Conservation (phyloP, 768 basidiomycete species). For the Lepiota venenata region DNA sequence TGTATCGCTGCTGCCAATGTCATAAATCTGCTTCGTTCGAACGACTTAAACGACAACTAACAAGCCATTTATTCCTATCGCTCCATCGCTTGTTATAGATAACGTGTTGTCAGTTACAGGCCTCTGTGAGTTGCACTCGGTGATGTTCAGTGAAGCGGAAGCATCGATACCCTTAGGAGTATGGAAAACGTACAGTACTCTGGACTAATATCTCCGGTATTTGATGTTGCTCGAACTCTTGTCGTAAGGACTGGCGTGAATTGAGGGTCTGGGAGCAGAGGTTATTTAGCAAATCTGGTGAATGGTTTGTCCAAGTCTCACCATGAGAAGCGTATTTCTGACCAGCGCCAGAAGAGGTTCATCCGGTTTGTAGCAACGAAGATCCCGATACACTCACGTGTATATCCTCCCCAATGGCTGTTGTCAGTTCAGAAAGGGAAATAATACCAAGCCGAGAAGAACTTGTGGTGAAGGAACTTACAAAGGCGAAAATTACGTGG, state of each 20-base stretch:
- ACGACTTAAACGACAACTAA: neutral
- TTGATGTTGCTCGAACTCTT: conserved; percentile 17
- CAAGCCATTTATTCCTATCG: neutral
- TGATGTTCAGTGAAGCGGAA: neutral
- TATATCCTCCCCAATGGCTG: conserved; percentile 28
- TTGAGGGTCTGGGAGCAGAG: conserved; percentile 19
- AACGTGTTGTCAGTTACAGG: neutral
- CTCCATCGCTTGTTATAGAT: neutral
- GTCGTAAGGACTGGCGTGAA: conserved; percentile 22
- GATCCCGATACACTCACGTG: conserved; percentile 18
- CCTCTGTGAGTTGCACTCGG: neutral
- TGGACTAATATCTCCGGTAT: conserved; percentile 17
- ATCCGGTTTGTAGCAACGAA: neutral
- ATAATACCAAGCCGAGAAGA: neutral
- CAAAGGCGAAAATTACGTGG: conserved; percentile 30
- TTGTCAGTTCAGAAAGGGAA: neutral
- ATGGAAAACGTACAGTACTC: neutral
- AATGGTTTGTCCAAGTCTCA: neutral
- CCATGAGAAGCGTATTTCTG: conserved; percentile 26
- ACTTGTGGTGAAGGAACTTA: conserved; percentile 12
- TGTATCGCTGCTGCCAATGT: neutral
- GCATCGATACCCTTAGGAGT: neutral
- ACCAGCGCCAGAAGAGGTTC: neutral
- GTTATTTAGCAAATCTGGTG: neutral
- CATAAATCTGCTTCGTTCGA: no score